Evolutionary conservation across 306 rosid species (phyloP).

Genomic region (Glycine latifolia): DNA sequence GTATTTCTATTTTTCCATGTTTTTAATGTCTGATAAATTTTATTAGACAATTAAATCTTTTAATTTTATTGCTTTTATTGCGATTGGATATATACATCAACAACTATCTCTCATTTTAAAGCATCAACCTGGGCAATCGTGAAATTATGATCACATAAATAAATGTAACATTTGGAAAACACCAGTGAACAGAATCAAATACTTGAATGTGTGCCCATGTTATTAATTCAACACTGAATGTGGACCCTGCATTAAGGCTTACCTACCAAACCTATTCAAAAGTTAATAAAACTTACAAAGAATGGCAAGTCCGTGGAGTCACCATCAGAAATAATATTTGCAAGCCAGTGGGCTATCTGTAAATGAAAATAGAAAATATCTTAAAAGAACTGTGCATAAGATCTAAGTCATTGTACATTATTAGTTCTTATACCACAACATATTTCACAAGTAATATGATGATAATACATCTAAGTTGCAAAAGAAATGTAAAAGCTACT

Average conservation of each 20-base stretch:
- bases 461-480: slow-evolving; percentile 16
- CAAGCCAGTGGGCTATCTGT: slow-evolving; percentile 82
- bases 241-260: not conserved
- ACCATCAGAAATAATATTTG: slow-evolving; percentile 80
- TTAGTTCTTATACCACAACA: slow-evolving; percentile 8
- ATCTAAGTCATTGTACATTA: slow-evolving; percentile 7
- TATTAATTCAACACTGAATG: slow-evolving; percentile 6
- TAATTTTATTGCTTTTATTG: too few species aligned
- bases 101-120: slow-evolving; percentile 9
- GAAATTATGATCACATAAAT: slow-evolving; percentile 19
- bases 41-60: too few species aligned
- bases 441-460: slow-evolving; percentile 16
- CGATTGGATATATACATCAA: too few species aligned
- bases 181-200: slow-evolving; percentile 24
- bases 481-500: slow-evolving; percentile 19
- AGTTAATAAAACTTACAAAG: slow-evolving; percentile 63
- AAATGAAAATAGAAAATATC: slow-evolving; percentile 1
- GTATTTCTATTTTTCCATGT: too few species aligned
- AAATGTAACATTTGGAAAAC: not conserved
- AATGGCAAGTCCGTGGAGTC: slow-evolving; percentile 86
- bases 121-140: not conserved
- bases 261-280: slow-evolving; percentile 9
- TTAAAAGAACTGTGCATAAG: slow-evolving; percentile 25
- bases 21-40: too few species aligned
- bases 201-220: not conserved